These are phyloP conservation scores for Penicillium sp. DNA, from an alignment of 2,329 filamentous ascomycete species.

Conservation along the genomic window DNA sequence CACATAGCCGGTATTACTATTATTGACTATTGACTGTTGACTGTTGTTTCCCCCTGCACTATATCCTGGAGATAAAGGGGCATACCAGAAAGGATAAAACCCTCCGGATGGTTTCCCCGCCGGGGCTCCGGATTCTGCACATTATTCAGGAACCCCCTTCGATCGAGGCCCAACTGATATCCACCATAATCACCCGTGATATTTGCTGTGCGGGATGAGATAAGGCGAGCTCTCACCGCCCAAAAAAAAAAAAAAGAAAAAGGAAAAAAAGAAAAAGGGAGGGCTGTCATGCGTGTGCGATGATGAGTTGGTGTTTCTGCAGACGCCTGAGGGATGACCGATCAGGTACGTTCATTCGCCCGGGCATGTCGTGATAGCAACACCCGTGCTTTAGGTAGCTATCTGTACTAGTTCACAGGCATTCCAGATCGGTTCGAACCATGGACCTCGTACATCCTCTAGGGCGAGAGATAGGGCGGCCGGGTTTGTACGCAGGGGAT, in stretches of 20 bases:
- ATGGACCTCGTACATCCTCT: neutral
- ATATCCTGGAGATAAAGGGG: constrained; percentile 6
- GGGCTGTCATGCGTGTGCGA: neutral
- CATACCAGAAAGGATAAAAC: neutral
- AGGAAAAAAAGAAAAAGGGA: neutral
- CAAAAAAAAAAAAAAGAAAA: too few relatives aligned
- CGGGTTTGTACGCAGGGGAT: neutral
- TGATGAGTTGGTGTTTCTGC: neutral
- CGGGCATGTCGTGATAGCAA: neutral
- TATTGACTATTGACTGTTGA: neutral
- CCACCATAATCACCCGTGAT: neutral
- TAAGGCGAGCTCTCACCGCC: neutral
- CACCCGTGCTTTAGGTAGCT: neutral
- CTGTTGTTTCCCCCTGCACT: neutral
- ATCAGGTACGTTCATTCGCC: neutral
- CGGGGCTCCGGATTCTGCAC: neutral
- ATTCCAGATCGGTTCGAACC: neutral
- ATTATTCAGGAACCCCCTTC: neutral
- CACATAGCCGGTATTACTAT: constrained; percentile 6
- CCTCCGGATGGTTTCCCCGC: neutral
- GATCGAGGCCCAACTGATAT: neutral
- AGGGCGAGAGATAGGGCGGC: neutral
- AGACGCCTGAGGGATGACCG: neutral
- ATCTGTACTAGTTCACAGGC: neutral
- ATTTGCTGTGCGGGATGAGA: neutral